Conservation (phyloP, 257 asterid genomes). For the Handroanthus guayacan region DNA sequence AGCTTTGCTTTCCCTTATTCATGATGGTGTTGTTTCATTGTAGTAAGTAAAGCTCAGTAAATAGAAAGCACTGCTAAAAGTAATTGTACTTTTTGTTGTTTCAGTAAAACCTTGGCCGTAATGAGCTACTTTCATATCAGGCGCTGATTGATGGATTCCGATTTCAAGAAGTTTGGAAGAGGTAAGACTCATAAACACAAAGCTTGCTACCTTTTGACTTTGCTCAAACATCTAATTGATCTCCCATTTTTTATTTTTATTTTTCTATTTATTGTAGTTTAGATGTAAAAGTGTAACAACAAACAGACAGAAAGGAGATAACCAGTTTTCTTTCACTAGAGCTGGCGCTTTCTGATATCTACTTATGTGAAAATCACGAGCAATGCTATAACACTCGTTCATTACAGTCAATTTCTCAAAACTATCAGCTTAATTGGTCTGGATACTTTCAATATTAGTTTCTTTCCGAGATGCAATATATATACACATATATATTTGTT, state of each 20-base stretch:
- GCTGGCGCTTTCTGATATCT: constrained; percentile 23
- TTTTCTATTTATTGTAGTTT: no score
- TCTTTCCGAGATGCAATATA: constrained; percentile 1
- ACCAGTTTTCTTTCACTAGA: neutral
- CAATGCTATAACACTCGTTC: neutral
- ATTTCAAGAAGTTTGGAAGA: constrained; percentile 90
- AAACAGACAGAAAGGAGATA: neutral
- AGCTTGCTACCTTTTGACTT: constrained; percentile 27
- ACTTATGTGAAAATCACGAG: constrained; percentile 10
- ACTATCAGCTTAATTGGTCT: constrained; percentile 18
- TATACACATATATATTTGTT: neutral
- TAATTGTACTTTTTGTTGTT: constrained; percentile 29
- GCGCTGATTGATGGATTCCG: constrained; percentile 87
- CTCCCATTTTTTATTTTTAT: no score
- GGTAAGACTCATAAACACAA: constrained; percentile 51
- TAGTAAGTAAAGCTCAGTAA: constrained; percentile 13
- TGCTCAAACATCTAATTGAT: neutral
- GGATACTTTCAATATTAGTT: neutral
- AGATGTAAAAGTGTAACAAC: neutral
- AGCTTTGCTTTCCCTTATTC: constrained; percentile 18
- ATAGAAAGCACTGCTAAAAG: neutral
- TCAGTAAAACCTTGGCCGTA: constrained; percentile 51
- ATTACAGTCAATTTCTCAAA: constrained; percentile 21
- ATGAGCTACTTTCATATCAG: constrained; percentile 53
- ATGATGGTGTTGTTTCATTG: constrained; percentile 24